Evolutionary conservation across 2,329 filamentous ascomycete genomes (phyloP), one percentile per base, ranked within the genome.

Genomic region (Nectriaceae sp.): DNA sequence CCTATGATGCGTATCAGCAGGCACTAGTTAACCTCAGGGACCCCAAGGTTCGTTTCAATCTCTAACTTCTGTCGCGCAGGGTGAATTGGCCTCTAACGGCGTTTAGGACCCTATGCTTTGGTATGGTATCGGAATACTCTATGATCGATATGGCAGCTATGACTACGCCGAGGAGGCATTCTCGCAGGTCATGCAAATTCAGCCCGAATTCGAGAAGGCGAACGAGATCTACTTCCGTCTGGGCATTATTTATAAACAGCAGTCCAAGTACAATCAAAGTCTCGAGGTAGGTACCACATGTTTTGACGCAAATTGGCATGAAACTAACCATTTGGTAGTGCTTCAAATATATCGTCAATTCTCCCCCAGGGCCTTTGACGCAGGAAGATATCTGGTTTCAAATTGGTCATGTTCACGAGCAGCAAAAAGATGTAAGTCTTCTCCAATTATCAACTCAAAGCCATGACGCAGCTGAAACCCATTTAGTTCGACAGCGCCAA

Each of bases 301-400:
- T n/a, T n/a, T n/a, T n/a, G n/a, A n/a, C n/a, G n/a, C n/a, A n/a
- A n/a, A n/a, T n/a, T n/a, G n/a, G n/a, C n/a, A n/a, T n/a, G n/a
- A n/a, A n/a, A n/a, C n/a, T n/a, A n/a, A n/a, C n/a, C n/a, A n/a
- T n/a, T n/a, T n/a, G n/a, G n/a, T 49, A 97, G 90, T 97, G 94
- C 76, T 99, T 99, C 76, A 94, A 94, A 72, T 97, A 96, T 68
- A 99, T 99, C 59, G 92, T 97, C 55, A 88, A 83, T 59, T 92
- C 96, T 44, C 93, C 94, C 21, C 94, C 94, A 3, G 86, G 90
- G 4, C 94, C 94, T 3, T 72, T 99, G 61, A 97, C 92, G 0
- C 92, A 97, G 69, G 93, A 97, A 70, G 94, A 99, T 62, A 99
- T 99, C 52, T 97, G 93, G 93, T 99, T 99, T 76, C 94, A 99